A percentile compares a stretch with the other conserved stretches of the same genome.
phyloP scores from a whole-genome alignment of 176 grass and related monocot species.

The Microstegium vimineum region DNA sequence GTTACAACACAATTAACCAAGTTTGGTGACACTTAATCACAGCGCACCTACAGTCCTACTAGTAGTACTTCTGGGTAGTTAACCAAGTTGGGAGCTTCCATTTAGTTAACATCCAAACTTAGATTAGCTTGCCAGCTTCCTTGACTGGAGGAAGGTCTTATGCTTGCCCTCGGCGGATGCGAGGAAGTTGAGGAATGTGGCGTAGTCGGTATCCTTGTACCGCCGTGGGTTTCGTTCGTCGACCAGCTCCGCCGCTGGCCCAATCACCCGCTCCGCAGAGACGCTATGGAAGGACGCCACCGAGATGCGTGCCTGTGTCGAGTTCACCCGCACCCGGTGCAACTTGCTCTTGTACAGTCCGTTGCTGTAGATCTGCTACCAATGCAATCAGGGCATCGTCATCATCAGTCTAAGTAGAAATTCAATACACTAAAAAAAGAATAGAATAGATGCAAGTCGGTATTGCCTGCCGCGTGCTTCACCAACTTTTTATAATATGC shows the following conservation, averaged over 20 bases:
- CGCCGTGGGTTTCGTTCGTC: constrained; percentile 31
- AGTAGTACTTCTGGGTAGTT: no score
- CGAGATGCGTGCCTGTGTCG: constrained; percentile 45
- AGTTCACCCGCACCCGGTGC: constrained; percentile 75
- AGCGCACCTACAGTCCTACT: no score
- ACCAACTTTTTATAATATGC: no score
- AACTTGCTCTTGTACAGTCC: constrained; percentile 79
- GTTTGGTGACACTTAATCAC: no score
- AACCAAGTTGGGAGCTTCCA: no score
- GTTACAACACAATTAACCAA: no score
- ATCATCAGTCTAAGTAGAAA: no score
- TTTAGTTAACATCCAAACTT: no score
- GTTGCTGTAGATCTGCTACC: constrained; percentile 73
- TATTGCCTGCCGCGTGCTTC: no score
- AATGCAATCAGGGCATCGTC: neutral
- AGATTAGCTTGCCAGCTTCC: constrained; percentile 28
- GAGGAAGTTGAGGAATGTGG: constrained; percentile 66
- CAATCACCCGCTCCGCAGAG: constrained; percentile 32
- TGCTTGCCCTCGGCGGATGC: constrained; percentile 54
- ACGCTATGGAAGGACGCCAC: constrained; percentile 83
- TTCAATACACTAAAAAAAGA: no score
- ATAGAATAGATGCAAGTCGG: no score
- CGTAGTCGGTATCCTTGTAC: constrained; percentile 80
- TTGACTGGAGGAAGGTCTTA: constrained; percentile 84
- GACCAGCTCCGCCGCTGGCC: constrained; percentile 50